Base-by-base conservation (phyloP, 495 filamentous ascomycete genomes). In the Lophiostoma macrostomum region DNA sequence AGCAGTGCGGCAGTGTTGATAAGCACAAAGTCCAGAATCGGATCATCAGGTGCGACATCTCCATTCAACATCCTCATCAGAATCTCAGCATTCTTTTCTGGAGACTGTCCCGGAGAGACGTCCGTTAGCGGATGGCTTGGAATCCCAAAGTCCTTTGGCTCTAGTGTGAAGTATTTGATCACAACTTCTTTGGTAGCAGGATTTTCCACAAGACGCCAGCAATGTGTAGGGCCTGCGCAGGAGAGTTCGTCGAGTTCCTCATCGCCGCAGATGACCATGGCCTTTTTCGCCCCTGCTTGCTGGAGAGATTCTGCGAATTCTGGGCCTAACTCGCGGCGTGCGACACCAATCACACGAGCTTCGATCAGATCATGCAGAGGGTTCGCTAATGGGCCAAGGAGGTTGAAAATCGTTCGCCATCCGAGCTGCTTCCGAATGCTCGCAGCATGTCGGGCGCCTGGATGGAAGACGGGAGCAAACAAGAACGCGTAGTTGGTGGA, bases 201-300 rank as follows among this genome's bases (percentile, higher is more conserved):
- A 50, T 71, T 69, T 53, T 86, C 78, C 1, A 78, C 72, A 1
- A 96, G 69, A 65, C 78, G 80, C 91, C 93, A 96, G 77, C 91
- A 96, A 58, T 87, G 81, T 13, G 90, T 95, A 28, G 71, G 69
- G 0, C 90, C 90, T 2, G 91, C 93, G 60, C 88, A 94, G 56
- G 84, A 89, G 49, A 99, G 83, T 71, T 99, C 93, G 67, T 99
- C 93, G 41, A 99, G 81, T 44, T 96, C 87, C 70, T 97, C 93
- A 53, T 85, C 84, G 25, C 94, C 93, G 66, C 91, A 97, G 5
- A 97, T 87, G 4, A 99, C 84, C 68, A 99, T 76, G 2, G 86
- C 90, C 66, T 95, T 95, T 57, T 74, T 78, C 4, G 82, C 80
- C 27, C 90, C 90, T n/a, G 77, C 77, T 49, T 95, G 73, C 11